Conservation (phyloP, 164 flowering plant genomes). For the Cinnamomum micranthum region DNA sequence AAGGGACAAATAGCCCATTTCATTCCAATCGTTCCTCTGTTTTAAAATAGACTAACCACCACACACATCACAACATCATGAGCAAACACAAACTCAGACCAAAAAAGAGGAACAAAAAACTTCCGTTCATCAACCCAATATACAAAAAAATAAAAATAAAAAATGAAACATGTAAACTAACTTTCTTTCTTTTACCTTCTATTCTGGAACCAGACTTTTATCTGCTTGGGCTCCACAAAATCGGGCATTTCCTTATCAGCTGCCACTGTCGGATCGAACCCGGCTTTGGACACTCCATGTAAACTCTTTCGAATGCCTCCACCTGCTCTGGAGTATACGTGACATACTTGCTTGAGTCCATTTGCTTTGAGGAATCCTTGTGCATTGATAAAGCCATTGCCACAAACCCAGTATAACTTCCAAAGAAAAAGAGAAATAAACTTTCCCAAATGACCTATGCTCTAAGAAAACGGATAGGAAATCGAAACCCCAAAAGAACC, state of each 20-base stretch:
- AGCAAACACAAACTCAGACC: too few species aligned
- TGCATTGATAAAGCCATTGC: constrained; percentile 45
- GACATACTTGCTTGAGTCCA: constrained; percentile 76
- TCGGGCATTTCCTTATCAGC: constrained; percentile 74
- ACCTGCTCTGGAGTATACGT: constrained; percentile 87
- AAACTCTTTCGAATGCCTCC: constrained; percentile 36
- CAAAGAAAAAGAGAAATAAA: not conserved
- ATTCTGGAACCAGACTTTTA: constrained; percentile 95
- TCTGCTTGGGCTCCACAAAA: constrained; percentile 81
- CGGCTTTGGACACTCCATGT: constrained; percentile 19
- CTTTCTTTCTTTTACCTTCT: constrained; percentile 44
- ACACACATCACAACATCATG: too few species aligned
- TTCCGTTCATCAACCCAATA: constrained; percentile 40
- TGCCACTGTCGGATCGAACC: constrained; percentile 74
- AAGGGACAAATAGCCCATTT: too few species aligned
- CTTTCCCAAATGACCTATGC: not conserved
- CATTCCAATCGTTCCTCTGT: too few species aligned
- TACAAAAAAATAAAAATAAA: not conserved
- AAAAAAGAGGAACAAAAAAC: not conserved
- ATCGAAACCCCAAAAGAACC: not conserved
- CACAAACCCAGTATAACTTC: not conserved
- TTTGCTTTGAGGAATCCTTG: constrained; percentile 29
- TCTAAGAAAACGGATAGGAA: not conserved
- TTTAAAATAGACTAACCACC: too few species aligned
- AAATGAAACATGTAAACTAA: not conserved